Base-by-base conservation (phyloP, 1,284 basidiomycete species). In the Coniophora puteana region DNA sequence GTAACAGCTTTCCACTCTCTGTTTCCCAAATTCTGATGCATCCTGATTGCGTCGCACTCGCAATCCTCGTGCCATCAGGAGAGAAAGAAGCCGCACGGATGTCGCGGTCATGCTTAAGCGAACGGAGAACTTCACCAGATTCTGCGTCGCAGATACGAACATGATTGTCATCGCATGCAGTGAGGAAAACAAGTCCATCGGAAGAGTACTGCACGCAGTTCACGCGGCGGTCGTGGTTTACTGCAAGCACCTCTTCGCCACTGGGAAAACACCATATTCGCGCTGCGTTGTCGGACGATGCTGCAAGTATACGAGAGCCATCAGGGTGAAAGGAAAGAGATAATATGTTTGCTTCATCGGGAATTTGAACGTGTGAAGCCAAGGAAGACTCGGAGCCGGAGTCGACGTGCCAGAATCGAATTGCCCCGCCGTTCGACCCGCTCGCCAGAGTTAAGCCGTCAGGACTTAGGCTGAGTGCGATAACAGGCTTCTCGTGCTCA, bases 131-230 rank as follows among this genome's bases (percentile, higher is more conserved):
- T 18, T 38, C 3, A 26, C 41, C 43, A 13, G 41, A 36, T 12
- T 18, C 37, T 5, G 34, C 38, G 33, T 50, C 38, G 46, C 48
- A 50, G 7, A 50, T 36, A 1, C 48, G 41, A 8, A 50, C 26
- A 12, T 42, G 37, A 12, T 36, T 22, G 22, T 47, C 48, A 8
- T 18, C 8, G 5, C 33, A 41, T 8, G 14, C 44, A n/a, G 40
- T 38, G 8, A 27, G 33, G 16, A 36, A 31, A 3, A 24, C 14
- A 6, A 12, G 25, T 12, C 43, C 43, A 24, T 45, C 34, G 4
- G 39, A 40, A n/a, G 43, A 45, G 31, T 26, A 45, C 16, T 25
- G 40, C 8, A 45, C 40, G 17, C 29, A 41, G 5, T 1, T 2
- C 38, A 44, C 42, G 8, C 4, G 21, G 23, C 23, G 14, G 5